Base-by-base conservation (phyloP, 306 rosid species). In the Pterocarpus santalinus region DNA sequence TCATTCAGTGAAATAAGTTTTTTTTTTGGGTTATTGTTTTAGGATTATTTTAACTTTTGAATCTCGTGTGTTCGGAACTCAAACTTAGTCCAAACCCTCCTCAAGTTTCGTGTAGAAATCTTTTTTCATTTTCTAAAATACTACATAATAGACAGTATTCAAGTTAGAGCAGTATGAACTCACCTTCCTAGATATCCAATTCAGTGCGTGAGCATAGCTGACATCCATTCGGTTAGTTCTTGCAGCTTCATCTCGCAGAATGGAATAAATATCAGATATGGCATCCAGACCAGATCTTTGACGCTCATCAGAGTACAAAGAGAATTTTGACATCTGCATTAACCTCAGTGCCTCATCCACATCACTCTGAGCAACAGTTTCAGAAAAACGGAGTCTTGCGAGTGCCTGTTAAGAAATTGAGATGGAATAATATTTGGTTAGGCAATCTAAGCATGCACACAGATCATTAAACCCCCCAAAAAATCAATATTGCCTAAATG, bases 261-360 rank as follows among this genome's bases (percentile, higher is more conserved):
- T 90, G 78, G 99, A 96, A 87, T 93, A 96, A 66, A 96, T 96
- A 86, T 93, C 98, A 28, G 98, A 94, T 79, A 93, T 92, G 47
- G 98, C 93, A 87, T 96, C 98, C 41, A 96, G 91, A 69, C 99
- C 99, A 43, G 99, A 93, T 83, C 47, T 91, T 81, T 95, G 98
- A 43, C 97, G 99, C 75, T 95, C 99, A 2, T 93, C 97, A 0
- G 99, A 93, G 84, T 96, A 96, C 81, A 96, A 76, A 52, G 99
- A 96, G 85, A 96, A 96, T 81, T 96, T 93, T 3, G 98, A 96
- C 99, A 96, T 93, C 86, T 96, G 98, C 99, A 96, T 96, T 84
- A 96, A 84, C 82, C 99, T 87, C 78, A 96, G 87, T 36, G 98
- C 97, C 83, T 96, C 99, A 8, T 95, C 99, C 79, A 95, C 99